phyloP scores from a whole-genome alignment of 257 asterid genomes.

The Gentiana dahurica region DNA sequence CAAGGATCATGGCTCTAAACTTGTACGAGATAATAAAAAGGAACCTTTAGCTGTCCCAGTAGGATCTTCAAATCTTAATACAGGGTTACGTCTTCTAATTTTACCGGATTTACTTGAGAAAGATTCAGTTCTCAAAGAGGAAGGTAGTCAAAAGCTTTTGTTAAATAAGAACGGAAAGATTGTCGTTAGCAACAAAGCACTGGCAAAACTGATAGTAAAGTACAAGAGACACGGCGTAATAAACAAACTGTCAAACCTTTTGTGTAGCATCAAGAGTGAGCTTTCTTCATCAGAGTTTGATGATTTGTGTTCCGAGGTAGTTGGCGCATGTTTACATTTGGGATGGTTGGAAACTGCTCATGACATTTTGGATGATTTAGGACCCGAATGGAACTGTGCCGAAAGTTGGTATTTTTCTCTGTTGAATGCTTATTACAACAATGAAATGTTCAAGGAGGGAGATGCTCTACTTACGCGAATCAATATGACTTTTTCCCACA shows the following conservation, averaged over 20 bases:
- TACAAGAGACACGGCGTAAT: conserved; percentile 48
- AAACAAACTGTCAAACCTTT: conserved; percentile 50
- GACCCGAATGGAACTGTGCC: conserved; percentile 28
- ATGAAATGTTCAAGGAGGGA: conserved; percentile 55
- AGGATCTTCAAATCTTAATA: conserved; percentile 55
- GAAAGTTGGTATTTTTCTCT: conserved; percentile 38
- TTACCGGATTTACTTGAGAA: conserved; percentile 35
- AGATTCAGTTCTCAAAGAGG: conserved; percentile 39
- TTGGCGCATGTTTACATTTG: conserved; percentile 52
- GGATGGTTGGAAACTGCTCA: conserved; percentile 93
- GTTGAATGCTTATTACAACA: conserved; percentile 38
- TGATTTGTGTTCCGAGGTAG: conserved; percentile 35
- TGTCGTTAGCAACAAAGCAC: conserved; percentile 47
- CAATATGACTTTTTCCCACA: conserved; percentile 15
- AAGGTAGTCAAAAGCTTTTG: conserved; percentile 31
- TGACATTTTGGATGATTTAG: conserved; percentile 79
- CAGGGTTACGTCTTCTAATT: conserved; percentile 48
- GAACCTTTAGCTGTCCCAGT: conserved; percentile 39
- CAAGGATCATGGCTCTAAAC: conserved; percentile 10
- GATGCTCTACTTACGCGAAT: conserved; percentile 43
- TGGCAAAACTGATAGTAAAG: conserved; percentile 45
- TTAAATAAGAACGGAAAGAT: conserved; percentile 42
- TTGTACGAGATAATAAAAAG: conserved; percentile 9
- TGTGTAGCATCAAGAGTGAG: conserved; percentile 35
- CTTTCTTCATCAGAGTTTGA: conserved; percentile 17